A percentile compares a stretch with the other conserved stretches of the same genome.
Conservation (phyloP, 169 alveolate species). For the Plasmodium sp. region DNA sequence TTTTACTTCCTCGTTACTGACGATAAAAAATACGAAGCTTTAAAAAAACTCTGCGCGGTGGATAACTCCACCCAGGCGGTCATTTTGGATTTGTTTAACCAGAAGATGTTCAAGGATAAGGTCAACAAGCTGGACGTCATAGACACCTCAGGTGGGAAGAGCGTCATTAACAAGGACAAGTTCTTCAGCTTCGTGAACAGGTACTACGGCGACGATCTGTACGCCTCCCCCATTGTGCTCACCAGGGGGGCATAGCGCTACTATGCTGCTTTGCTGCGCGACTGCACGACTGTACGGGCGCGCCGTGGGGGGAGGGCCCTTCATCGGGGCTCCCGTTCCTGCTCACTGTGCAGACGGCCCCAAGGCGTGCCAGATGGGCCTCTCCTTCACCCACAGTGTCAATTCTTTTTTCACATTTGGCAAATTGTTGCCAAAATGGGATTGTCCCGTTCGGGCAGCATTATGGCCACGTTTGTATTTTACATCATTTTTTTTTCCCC, state of each 20-base stretch:
- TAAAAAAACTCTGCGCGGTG: conserved; percentile 41
- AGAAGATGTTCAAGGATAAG: conserved; percentile 59
- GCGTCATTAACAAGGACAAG: conserved; percentile 23
- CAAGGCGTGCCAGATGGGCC: neutral
- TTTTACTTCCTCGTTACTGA: conserved; percentile 43
- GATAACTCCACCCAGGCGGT: conserved; percentile 33
- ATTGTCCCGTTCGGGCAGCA: neutral
- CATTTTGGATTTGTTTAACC: conserved; percentile 62
- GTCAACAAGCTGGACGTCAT: conserved; percentile 24
- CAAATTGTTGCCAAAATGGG: neutral
- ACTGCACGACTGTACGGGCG: neutral
- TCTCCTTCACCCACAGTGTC: neutral
- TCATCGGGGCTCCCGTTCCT: neutral
- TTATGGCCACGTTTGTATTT: neutral
- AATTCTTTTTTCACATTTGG: neutral
- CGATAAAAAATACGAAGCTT: conserved; percentile 61
- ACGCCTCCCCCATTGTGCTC: conserved; percentile 31
- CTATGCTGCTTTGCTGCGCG: neutral
- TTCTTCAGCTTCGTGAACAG: conserved; percentile 51
- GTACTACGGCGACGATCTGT: conserved; percentile 39
- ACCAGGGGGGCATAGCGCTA: neutral
- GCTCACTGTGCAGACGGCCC: neutral
- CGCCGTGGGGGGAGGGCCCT: neutral
- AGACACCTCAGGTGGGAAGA: conserved; percentile 8
- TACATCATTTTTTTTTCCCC: neutral